Conservation (phyloP, 345 rosid species). For the Lenwebbia sp. region DNA sequence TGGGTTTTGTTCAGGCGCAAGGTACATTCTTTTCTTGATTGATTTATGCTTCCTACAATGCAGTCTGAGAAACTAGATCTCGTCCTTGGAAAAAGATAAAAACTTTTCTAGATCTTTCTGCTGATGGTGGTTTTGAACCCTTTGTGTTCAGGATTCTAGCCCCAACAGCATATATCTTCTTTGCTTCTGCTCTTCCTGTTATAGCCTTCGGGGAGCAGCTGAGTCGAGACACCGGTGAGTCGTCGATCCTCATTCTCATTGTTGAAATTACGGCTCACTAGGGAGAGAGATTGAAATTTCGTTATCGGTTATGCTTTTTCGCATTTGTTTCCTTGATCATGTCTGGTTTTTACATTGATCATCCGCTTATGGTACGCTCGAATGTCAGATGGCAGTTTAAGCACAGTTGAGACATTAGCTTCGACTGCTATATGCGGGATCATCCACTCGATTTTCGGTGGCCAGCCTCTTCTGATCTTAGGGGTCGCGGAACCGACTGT, state of each 20-base stretch:
- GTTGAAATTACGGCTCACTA: background rate
- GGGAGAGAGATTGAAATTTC: background rate
- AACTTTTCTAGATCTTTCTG: background rate
- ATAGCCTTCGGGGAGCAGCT: constrained; percentile 88
- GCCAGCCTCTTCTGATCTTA: constrained; percentile 71
- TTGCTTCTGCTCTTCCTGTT: constrained; percentile 85
- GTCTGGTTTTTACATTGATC: background rate
- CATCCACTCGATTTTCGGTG: constrained; percentile 72
- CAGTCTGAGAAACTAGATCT: background rate
- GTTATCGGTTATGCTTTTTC: background rate
- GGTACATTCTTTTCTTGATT: constrained; percentile 17
- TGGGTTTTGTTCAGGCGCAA: constrained; percentile 32
- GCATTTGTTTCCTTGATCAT: background rate
- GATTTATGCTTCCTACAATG: background rate
- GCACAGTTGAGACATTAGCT: constrained; percentile 68
- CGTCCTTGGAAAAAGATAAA: background rate
- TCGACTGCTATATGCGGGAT: constrained; percentile 79
- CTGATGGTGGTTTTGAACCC: background rate
- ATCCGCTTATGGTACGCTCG: background rate
- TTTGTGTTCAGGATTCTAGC: constrained; percentile 45
- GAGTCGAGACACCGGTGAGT: constrained; percentile 64
- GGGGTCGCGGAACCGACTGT: constrained; percentile 92
- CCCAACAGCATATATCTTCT: constrained; percentile 65
- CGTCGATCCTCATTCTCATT: background rate
- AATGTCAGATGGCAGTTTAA: constrained; percentile 49